Percentiles rank a stretch among this genome's conserved stretches.
Conservation (phyloP, 768 basidiomycete genomes). For the Tricholoma furcatifolium region DNA sequence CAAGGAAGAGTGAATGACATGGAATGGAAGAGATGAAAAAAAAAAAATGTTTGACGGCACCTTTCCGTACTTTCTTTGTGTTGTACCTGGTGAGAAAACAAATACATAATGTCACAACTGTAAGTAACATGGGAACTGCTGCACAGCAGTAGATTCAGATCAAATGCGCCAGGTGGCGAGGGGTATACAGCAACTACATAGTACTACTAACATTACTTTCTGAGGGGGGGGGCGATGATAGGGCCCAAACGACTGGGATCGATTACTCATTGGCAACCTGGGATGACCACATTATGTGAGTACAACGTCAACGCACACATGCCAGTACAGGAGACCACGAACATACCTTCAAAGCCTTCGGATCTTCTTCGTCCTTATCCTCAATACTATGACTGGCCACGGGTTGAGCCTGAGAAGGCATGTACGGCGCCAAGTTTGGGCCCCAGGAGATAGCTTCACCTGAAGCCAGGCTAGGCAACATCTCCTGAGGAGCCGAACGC, state of each 20-base stretch:
- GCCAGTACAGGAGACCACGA: not conserved
- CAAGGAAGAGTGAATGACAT: not conserved
- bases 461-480: not conserved
- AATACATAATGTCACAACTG: no score
- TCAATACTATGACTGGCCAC: not conserved
- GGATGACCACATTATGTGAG: not conserved
- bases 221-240: no score
- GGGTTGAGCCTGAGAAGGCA: not conserved
- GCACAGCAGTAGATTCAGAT: not conserved
- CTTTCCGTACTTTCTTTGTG: no score
- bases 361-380: not conserved
- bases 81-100: no score
- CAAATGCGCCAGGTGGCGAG: not conserved
- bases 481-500: not conserved
- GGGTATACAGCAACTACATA: not conserved
- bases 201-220: not conserved
- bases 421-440: constrained; percentile 6
- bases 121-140: not conserved
- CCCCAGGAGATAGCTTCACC: constrained; percentile 6
- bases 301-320: no score
- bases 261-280: constrained; percentile 8
- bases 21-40: no score
- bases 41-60: no score
- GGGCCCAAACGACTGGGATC: no score
- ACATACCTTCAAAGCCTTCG: constrained; percentile 12